A percentile compares a stretch with the other conserved stretches of the same genome.
Conservation (phyloP, 345 rosid species). For the Zanthoxylum bungeanum region DNA sequence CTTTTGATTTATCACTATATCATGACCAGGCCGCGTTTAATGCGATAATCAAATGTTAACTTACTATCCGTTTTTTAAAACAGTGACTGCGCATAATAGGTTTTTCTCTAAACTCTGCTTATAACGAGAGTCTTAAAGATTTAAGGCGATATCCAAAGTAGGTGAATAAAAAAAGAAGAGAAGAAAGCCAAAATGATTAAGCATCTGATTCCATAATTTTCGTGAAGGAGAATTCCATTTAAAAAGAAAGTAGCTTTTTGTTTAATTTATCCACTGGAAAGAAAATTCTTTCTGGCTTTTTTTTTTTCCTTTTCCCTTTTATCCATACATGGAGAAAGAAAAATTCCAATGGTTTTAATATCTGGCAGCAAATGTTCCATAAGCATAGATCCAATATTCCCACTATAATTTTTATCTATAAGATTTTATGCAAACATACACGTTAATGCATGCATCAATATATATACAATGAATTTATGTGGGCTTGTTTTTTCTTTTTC, state of each 20-base stretch:
- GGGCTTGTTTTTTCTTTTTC: neutral
- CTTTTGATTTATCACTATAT: too few relatives aligned
- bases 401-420: neutral
- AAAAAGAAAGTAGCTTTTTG: constrained; percentile 28
- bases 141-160: neutral
- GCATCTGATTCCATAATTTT: constrained; percentile 43
- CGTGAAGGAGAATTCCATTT: constrained; percentile 18
- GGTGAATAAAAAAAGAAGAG: neutral
- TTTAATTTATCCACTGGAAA: constrained; percentile 21
- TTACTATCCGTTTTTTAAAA: too few relatives aligned
- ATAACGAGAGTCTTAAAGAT: neutral
- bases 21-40: too few relatives aligned
- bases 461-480: neutral
- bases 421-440: neutral
- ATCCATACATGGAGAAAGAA: neutral
- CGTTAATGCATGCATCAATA: neutral
- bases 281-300: neutral
- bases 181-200: constrained; percentile 4
- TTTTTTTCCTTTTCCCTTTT: too few relatives aligned
- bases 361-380: constrained; percentile 35
- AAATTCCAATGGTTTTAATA: neutral
- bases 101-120: too few relatives aligned
- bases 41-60: too few relatives aligned
- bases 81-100: too few relatives aligned
- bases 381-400: constrained; percentile 19